phyloP scores from a whole-genome alignment of 139 green algal genomes.

The Tetraselmis chui region DNA sequence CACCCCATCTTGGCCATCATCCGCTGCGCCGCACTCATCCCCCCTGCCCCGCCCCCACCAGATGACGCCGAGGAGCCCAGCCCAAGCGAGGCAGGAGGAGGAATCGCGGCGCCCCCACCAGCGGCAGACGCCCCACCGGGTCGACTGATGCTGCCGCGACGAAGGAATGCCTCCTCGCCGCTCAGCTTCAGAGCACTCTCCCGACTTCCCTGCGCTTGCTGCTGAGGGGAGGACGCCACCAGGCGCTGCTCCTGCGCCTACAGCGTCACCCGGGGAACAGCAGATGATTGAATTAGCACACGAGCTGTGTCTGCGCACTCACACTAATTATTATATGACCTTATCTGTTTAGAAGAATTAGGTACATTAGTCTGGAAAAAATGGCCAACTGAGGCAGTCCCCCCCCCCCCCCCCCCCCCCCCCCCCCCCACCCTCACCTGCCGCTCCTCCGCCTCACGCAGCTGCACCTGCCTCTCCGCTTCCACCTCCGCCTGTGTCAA shows the following conservation, averaged over 20 bases:
- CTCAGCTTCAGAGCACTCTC: constrained; percentile 19
- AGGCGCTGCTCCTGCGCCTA: constrained; percentile 7
- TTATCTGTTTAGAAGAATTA: too few relatives aligned
- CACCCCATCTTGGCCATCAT: constrained; percentile 97
- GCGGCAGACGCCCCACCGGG: neutral
- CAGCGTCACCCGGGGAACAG: neutral
- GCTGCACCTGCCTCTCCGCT: constrained; percentile 51
- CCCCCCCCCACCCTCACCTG: neutral
- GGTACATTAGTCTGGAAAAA: neutral
- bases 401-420: too few relatives aligned
- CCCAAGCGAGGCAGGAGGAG: neutral
- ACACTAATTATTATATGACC: too few relatives aligned
- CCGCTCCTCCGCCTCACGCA: constrained; percentile 46
- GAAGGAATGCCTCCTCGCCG: constrained; percentile 41
- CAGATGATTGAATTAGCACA: neutral
- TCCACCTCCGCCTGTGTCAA: constrained; percentile 70
- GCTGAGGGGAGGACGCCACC: neutral
- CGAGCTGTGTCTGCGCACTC: too few relatives aligned
- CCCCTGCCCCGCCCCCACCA: neutral
- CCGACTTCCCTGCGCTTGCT: too few relatives aligned
- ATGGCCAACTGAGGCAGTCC: neutral
- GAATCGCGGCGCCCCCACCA: constrained; percentile 3
- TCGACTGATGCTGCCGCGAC: constrained; percentile 14
- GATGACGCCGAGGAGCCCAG: neutral
- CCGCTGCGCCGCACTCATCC: constrained; percentile 63